Base-by-base conservation (phyloP, 2,329 filamentous ascomycete genomes). In the Cyanodermella asteris region DNA sequence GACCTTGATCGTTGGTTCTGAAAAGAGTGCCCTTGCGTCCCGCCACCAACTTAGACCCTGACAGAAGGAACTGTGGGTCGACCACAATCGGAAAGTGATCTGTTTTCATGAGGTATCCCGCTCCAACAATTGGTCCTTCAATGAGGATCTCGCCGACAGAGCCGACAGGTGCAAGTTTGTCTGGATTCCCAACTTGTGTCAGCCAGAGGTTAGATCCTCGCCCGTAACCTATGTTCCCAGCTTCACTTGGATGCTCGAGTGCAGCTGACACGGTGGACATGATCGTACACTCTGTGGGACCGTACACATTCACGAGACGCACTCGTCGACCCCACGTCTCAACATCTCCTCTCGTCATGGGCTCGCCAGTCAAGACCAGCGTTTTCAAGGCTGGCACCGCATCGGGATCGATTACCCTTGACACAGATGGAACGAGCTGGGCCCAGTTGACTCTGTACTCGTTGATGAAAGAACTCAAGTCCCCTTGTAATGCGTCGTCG, bases 121-220 rank as follows among this genome's bases (percentile, higher is more conserved):
- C 29, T 4, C 34, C 44, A 2, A 49, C 35, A 7, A 42, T 36
- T 1, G 46, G 46, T 1, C 47, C 46, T 31, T 48, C 41, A 5
- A 50, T 27, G 6, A 42, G 31, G 20, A 50, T 16, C 27, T 50
- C 46, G n/a, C 47, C 47, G 4, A 42, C 35, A 7, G 34, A 34
- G 6, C 47, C 47, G 3, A 45, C 27, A 2, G 45, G 37, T 6
- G 35, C 12, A 7, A 34, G 28, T 11, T 34, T 7, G 6, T 18
- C 5, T n/a, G n/a, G n/a, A n/a, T n/a, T n/a, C n/a, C n/a, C n/a
- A n/a, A n/a, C n/a, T n/a, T n/a, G n/a, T n/a, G n/a, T n/a, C n/a
- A n/a, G n/a, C n/a, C n/a, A n/a, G n/a, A n/a, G n/a, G n/a, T n/a
- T n/a, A n/a, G n/a, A n/a, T n/a, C n/a, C n/a, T n/a, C n/a, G n/a